Base-by-base conservation (phyloP, 1,284 basidiomycete species). In the Apiotrichum laibachii region DNA sequence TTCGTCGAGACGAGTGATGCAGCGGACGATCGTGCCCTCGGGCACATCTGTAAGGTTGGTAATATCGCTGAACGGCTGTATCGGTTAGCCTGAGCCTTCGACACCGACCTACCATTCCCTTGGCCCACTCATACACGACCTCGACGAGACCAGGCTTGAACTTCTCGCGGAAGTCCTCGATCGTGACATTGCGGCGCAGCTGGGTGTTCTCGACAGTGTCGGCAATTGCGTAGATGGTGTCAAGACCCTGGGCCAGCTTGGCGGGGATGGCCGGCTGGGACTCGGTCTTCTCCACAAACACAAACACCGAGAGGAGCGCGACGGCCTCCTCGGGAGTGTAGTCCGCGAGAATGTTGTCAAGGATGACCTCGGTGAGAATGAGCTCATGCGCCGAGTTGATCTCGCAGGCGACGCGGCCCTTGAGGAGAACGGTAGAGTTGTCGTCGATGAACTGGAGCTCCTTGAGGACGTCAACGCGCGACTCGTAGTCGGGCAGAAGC, bases 61-160 rank as follows among this genome's bases (percentile, higher is more conserved):
- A 68, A 99, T 96, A 72, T 98, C 87, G 67, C 92, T 87, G 76
- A 99, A 99, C 0, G 94, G 90, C 93, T 96, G 63, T 12, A 12
- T 13, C 3, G 13, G 45, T 46, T 19, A 9, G 53, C 60, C 34
- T 57, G 61, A 39, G 19, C 2, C 18, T 19, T 4, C 8, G 34
- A 31, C 21, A 26, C 4, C 18, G 16, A 72, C 85, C 70, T 68
- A 94, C 94, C 88, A 94, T 96, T 56, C 96, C 96, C 72, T 89
- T 89, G 0, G 96, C 94, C 96, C 96, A 99, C 76, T 98, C 93
- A 75, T 98, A 97, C 10, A 98, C 95, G 0, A 97, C 94, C 71
- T 96, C 91, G 13, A 92, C 86, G 31, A 99, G 80, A 2, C 95
- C 95, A 64, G 90, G 89, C 77, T 94, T 95, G 65, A 92, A 84